These are phyloP conservation scores for Phoma sp. DNA, from an alignment of 2,329 filamentous ascomycete species.

Conservation along the genomic window DNA sequence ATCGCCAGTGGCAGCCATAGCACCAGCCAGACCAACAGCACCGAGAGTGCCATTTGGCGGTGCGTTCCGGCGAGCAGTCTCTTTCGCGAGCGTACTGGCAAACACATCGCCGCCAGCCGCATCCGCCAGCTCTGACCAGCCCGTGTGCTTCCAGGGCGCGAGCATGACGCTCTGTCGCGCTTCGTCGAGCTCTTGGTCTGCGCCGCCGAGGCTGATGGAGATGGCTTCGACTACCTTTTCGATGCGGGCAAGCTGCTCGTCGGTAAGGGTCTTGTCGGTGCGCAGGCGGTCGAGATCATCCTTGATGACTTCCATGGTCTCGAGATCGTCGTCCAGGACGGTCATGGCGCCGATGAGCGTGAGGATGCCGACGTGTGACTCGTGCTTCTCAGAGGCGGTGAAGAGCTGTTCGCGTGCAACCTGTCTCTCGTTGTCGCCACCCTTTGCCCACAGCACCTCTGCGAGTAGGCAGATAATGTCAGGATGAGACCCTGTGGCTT, in stretches of 20 bases:
- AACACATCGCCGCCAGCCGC: slow-evolving; percentile 55
- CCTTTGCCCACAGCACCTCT: slow-evolving; percentile 92
- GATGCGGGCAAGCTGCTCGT: slow-evolving; percentile 71
- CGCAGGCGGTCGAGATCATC: slow-evolving; percentile 78
- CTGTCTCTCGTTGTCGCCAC: slow-evolving; percentile 73
- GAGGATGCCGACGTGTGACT: slow-evolving; percentile 79
- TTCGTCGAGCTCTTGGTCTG: slow-evolving; percentile 65
- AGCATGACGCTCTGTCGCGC: slow-evolving; percentile 81
- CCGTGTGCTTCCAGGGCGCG: slow-evolving; percentile 76
- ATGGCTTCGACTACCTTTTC: slow-evolving; percentile 79
- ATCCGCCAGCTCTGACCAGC: slow-evolving; percentile 78
- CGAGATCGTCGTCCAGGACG: slow-evolving; percentile 77
- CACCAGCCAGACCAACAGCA: slow-evolving; percentile 72
- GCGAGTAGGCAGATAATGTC: slow-evolving; percentile 88
- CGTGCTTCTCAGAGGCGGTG: slow-evolving; percentile 74
- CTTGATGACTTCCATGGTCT: slow-evolving; percentile 79
- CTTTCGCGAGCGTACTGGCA: slow-evolving; percentile 77
- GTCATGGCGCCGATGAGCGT: slow-evolving; percentile 85
- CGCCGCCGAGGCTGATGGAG: slow-evolving; percentile 60
- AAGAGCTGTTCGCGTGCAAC: slow-evolving; percentile 82
- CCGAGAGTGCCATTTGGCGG: slow-evolving; percentile 74
- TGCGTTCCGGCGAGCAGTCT: slow-evolving; percentile 75
- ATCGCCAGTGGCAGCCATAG: slow-evolving; percentile 75
- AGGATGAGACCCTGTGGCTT: slow-evolving; percentile 76
- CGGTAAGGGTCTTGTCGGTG: slow-evolving; percentile 67